Evolutionary conservation across 2,329 filamentous ascomycete species (phyloP), one percentile per base, ranked within the genome.

Genomic region (Tolypocladium album): DNA sequence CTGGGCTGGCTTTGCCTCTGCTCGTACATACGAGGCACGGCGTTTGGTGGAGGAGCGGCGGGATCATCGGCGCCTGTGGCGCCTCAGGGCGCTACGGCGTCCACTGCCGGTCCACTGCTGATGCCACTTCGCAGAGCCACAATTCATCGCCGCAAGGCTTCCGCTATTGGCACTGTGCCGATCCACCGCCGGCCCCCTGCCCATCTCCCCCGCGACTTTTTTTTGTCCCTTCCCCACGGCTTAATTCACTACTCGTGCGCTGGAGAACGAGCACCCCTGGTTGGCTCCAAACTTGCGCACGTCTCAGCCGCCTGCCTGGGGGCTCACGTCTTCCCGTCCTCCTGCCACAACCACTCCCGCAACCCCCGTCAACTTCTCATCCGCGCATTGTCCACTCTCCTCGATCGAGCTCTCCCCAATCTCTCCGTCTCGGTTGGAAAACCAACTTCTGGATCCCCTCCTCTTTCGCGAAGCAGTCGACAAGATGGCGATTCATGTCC

Each of bases 401-500:
- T 43, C 43, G 55, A 36, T 17, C 55, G 55, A 57, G 24, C 55
- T 31, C 55, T 43, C 55, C 24, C 31, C 31, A 20, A 8, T 36
- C 50, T 36, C 31, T 22, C 7, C 34, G 8, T 55, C 3, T 22
- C 4, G 31, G 31, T 38, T 38, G 11, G n/a, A n/a, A 17, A n/a
- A n/a, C 50, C 50, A 36, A 34, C 31, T 34, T 20, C 17, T 24
- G 43, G 9, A 47, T 22, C 31, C 1, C 20, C 20, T 20, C 1
- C 31, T 13, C 2, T 22, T 17, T 22, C 50, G 4, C 50, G 50
- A 34, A 55, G 31, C 50, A 38, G 36, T 53, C 50, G 60, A 57
- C 60, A 57, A 61, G 60, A 61, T 61, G 60, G 60, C 60, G 45
- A 40, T 22, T 34, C 47, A 57, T 38, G 45, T 59, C 60, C 60